Conservation (phyloP, 2,329 filamentous ascomycete species). For the Colletotrichum karsti region DNA sequence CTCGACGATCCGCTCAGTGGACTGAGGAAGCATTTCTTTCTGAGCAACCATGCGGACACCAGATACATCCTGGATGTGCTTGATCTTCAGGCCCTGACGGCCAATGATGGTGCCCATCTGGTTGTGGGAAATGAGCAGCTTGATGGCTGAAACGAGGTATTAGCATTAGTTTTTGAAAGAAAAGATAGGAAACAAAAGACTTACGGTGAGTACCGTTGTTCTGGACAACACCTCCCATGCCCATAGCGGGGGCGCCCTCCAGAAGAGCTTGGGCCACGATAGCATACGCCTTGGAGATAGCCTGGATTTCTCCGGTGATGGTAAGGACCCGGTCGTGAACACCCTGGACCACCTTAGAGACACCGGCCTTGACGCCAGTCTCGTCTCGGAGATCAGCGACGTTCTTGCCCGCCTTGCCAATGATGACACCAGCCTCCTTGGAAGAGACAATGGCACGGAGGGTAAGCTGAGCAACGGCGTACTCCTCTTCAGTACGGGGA, state of each 20-base stretch:
- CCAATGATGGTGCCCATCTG: slow-evolving; percentile 99
- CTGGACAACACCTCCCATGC: slow-evolving; percentile 91
- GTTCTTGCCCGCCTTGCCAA: slow-evolving; percentile 98
- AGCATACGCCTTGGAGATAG: slow-evolving; percentile 90
- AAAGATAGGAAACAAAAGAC: slow-evolving; percentile 39
- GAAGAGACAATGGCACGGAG: slow-evolving; percentile 97
- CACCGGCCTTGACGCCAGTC: slow-evolving; percentile 96
- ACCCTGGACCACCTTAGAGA: slow-evolving; percentile 98
- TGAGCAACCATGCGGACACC: slow-evolving; percentile 99
- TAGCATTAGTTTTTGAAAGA: slow-evolving; percentile 23
- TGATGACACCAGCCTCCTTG: slow-evolving; percentile 98
- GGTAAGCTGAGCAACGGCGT: slow-evolving; percentile 90
- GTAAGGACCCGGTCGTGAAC: slow-evolving; percentile 97
- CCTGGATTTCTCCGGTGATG: slow-evolving; percentile 88
- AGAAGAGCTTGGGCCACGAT: slow-evolving; percentile 91
- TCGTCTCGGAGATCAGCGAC: slow-evolving; percentile 97
- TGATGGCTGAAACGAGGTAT: slow-evolving; percentile 73
- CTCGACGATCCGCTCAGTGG: slow-evolving; percentile 96
- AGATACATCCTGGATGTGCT: slow-evolving; percentile 97
- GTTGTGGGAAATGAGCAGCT: slow-evolving; percentile 98
- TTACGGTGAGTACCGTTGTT: slow-evolving; percentile 94
- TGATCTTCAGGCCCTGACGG: slow-evolving; percentile 96
- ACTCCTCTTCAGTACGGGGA: slow-evolving; percentile 96
- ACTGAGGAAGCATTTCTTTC: slow-evolving; percentile 99
- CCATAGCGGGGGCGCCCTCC: slow-evolving; percentile 92